phyloP scores from a whole-genome alignment of 2,329 filamentous ascomycete species.

The Blastomyces gilchristii region DNA sequence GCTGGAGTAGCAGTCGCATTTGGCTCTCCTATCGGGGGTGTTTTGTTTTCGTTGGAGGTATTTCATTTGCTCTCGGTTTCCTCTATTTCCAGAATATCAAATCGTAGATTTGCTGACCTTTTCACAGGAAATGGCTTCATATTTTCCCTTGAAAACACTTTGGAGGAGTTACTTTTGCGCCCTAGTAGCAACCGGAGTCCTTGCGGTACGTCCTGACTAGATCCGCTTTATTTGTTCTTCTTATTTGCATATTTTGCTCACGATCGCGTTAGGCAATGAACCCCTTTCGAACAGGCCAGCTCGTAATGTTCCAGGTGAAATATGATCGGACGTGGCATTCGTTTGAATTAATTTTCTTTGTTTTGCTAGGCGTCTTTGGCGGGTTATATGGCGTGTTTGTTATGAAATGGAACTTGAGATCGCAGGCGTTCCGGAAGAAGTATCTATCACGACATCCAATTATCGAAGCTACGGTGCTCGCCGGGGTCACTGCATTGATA shows the following conservation, averaged over 20 bases:
- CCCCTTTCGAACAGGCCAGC: conserved; percentile 87
- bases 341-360: conserved; percentile 88
- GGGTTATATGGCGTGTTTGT: conserved; percentile 93
- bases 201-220: conserved; percentile 47
- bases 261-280: conserved; percentile 62
- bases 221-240: not conserved
- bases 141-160: conserved; percentile 93
- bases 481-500: conserved; percentile 74
- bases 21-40: conserved; percentile 91
- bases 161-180: conserved; percentile 99
- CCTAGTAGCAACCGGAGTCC: conserved; percentile 80
- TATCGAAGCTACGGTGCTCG: conserved; percentile 74
- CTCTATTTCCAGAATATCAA: not conserved
- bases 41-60: conserved; percentile 83
- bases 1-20: conserved; percentile 95
- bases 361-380: conserved; percentile 83
- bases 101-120: not conserved
- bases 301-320: conserved; percentile 97
- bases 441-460: conserved; percentile 78
- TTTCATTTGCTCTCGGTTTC: not conserved
- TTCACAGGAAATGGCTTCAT: conserved; percentile 75
- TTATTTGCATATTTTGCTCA: not conserved
- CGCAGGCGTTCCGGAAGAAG: conserved; percentile 86
- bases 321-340: conserved; percentile 98
- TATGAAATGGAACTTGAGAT: conserved; percentile 92